Percentiles rank a stretch among this genome's conserved stretches.
These are phyloP conservation scores for Colletotrichum sojae DNA, from an alignment of 2,329 filamentous ascomycete species.

Conservation along the genomic window DNA sequence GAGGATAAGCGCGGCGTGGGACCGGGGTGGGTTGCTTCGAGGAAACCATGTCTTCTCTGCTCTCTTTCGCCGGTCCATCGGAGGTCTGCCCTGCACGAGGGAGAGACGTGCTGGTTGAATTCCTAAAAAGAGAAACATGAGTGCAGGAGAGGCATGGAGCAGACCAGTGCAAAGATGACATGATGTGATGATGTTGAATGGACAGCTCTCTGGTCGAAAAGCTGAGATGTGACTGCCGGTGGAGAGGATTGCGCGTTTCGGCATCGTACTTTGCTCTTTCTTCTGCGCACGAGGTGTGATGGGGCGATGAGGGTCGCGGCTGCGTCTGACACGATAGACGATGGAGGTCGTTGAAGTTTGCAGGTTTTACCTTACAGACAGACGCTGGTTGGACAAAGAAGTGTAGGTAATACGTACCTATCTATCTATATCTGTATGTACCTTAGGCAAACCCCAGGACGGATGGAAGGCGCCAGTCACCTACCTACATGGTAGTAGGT, in stretches of 20 bases:
- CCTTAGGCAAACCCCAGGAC: no score
- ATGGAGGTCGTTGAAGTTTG: background rate
- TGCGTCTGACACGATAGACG: background rate
- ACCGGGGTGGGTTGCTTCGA: conserved; percentile 39
- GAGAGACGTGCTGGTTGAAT: conserved; percentile 16
- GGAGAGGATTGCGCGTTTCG: conserved; percentile 26
- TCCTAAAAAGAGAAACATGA: conserved; percentile 18
- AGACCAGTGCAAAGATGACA: conserved; percentile 19
- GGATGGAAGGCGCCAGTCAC: no score
- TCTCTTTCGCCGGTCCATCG: conserved; percentile 25
- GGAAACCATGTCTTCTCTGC: conserved; percentile 23
- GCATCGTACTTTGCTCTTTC: conserved; percentile 6
- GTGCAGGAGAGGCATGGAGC: conserved; percentile 9
- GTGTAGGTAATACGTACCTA: background rate
- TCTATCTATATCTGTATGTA: no score
- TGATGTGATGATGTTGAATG: conserved; percentile 27
- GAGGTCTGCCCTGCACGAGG: conserved; percentile 12
- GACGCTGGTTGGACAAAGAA: background rate
- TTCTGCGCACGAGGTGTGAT: conserved; percentile 7
- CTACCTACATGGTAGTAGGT: no score
- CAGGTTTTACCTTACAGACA: background rate
- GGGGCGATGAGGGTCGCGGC: background rate
- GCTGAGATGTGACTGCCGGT: conserved; percentile 33
- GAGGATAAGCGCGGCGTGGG: conserved; percentile 53
- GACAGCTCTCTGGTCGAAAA: background rate